Conservation (phyloP, 2,329 filamentous ascomycete species). For the Dichotomopilus funicola region DNA sequence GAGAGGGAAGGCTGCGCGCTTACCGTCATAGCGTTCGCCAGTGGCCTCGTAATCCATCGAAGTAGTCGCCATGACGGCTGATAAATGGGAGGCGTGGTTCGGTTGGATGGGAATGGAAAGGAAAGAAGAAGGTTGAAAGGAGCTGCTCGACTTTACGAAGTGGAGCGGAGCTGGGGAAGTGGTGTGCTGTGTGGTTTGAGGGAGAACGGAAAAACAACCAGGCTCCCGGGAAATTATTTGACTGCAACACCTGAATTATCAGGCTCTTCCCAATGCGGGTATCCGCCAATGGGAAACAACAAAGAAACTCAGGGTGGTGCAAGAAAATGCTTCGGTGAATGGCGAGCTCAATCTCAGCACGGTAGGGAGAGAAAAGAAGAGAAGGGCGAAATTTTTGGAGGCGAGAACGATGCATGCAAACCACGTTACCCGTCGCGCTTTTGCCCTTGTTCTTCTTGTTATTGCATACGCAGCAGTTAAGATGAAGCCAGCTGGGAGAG, state of each 20-base stretch:
- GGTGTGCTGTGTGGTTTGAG: neutral
- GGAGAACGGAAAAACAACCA: neutral
- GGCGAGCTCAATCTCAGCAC: constrained; percentile 1
- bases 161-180: constrained; percentile 2
- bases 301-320: too few species aligned
- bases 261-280: too few species aligned
- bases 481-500: too few species aligned
- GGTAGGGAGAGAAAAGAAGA: neutral
- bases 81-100: constrained; percentile 2
- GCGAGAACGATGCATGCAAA: constrained; percentile 4
- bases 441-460: neutral
- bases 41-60: constrained; percentile 67
- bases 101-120: constrained; percentile 3
- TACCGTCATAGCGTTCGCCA: constrained; percentile 62
- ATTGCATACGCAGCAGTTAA: constrained; percentile 4
- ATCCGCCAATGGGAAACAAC: too few species aligned
- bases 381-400: constrained; percentile 17
- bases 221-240: too few species aligned
- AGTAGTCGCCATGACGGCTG: constrained; percentile 50
- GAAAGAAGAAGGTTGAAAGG: neutral
- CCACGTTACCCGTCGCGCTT: constrained; percentile 8
- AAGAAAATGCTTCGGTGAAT: neutral
- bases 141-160: constrained; percentile 1
- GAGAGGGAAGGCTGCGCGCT: constrained; percentile 19
- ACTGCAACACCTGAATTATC: neutral